Evolutionary conservation across 805 yeast species (phyloP), one percentile per base, ranked within the genome.

Genomic region (Myxozyma monticola): DNA sequence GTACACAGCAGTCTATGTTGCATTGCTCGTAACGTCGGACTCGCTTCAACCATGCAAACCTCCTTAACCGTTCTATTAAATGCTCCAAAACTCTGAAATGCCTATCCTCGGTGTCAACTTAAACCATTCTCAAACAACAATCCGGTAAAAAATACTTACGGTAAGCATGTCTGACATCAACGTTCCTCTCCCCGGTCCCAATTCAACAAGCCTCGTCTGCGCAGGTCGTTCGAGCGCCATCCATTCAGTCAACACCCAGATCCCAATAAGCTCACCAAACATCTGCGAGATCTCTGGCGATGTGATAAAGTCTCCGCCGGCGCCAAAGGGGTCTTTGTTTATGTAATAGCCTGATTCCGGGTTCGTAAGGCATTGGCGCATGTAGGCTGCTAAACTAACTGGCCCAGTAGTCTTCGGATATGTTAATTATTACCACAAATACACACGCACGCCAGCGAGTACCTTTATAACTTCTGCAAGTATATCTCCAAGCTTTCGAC

Each of bases 121-220:
- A n/a, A 29, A 5, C 12, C 14, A 1, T 28, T 37, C n/a, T 41
- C 14, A 34, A 34, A 7, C 39, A 22, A 25, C 24, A 20, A 21
- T 44, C 18, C 48, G 59, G 22, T 15, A 22, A n/a, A 54, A 44
- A 48, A 69, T 65, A n/a, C n/a, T n/a, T n/a, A n/a, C n/a, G n/a
- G n/a, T 51, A 54, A 87, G 63, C 39, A 78, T 68, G 62, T 88
- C 96, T 60, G 71, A 70, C 82, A 85, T 81, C 57, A 88, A 68
- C 0, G 95, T 85, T 1, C 96, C 96, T 59, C 76, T 74, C 3
- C 96, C 96, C 0, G 96, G 96, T 0, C 96, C 96, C 65, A 86
- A 80, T 65, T 88, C 96, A 7, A 85, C 71, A 9, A 88, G 62
- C 44, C 83, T 69, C 22, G 84, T 67, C 10, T 64, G 62, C n/a